Base-by-base conservation (phyloP, 1,139 yeast species). In the Saccharomycopsis hybrid region DNA sequence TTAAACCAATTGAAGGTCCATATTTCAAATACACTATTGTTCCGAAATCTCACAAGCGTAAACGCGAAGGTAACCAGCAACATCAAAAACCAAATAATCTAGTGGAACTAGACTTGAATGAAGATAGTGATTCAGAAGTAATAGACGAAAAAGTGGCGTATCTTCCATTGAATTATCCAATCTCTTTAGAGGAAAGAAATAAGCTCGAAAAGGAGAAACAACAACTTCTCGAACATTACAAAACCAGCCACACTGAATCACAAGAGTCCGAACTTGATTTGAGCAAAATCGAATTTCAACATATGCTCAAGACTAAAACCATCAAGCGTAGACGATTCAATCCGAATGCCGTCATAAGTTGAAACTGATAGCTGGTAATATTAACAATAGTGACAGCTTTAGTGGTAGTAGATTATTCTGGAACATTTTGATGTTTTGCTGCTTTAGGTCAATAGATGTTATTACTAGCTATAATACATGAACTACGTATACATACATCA, bases 251-350 rank as follows among this genome's bases (percentile, higher is more conserved):
- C 8, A 31, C 33, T 9, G 33, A 31, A 31, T 31, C 33, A 9
- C 33, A 31, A 9, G 39, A 36, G 39, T 31, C 33, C 13, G 40
- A 43, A 25, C 18, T 33, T 32, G 47, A 49, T 41, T 37, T 41
- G 33, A 33, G 32, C 28, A 32, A 37, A 7, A 40, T 52, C 18
- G 31, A 44, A 37, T 52, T 52, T 36, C 53, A 47, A 32, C 40
- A 45, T 5, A 25, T 44, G 44, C 30, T 52, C 7, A 47, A 46
- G 13, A 43, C 24, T 8, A 44, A 42, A 13, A 44, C 51, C 7
- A 27, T 54, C n/a, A 58, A 62, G 38, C 68, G 65, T 54, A 65
- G 72, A 52, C 62, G 60, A 42, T 74, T 78, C 1, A 74, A 73
- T 58, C 71, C 77, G 4, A 76, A 76, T 56, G 28, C 25, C 18